A percentile compares a stretch with the other conserved stretches of the same genome.
phyloP scores from a whole-genome alignment of 805 yeast genomes.

The Metschnikowia corniflorae region DNA sequence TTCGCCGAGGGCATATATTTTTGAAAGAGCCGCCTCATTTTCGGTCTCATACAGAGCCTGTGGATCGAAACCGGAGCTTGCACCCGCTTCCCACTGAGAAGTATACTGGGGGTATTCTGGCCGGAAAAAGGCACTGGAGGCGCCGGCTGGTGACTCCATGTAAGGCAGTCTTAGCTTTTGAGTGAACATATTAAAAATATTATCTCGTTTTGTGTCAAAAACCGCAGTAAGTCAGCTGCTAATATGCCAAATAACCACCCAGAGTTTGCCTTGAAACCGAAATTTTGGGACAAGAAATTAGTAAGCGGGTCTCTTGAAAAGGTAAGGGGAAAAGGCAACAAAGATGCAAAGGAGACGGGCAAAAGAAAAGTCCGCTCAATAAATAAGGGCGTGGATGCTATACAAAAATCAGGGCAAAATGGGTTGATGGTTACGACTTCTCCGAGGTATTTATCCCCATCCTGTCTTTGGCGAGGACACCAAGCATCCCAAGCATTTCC shows the following conservation, averaged over 20 bases:
- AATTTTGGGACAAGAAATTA: too few species aligned
- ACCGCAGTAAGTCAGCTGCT: too few species aligned
- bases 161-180: slow-evolving; percentile 11
- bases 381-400: too few species aligned
- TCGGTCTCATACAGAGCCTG: slow-evolving; percentile 5
- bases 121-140: slow-evolving; percentile 7
- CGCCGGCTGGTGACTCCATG: slow-evolving; percentile 9
- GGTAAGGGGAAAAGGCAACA: too few species aligned
- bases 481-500: slow-evolving; percentile 11
- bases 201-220: too few species aligned
- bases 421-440: slow-evolving; percentile 3
- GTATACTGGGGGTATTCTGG: slow-evolving; percentile 8
- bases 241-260: too few species aligned
- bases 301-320: too few species aligned
- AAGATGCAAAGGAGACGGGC: too few species aligned
- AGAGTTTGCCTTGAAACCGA: too few species aligned
- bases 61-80: slow-evolving; percentile 1
- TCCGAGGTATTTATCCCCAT: slow-evolving; percentile 9
- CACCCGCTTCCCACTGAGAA: slow-evolving; percentile 4
- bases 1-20: slow-evolving; percentile 4
- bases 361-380: too few species aligned
- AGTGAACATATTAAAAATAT: slow-evolving; percentile 9
- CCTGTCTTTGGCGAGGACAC: too few species aligned
- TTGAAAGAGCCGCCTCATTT: slow-evolving; percentile 8
- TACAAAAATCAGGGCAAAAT: slow-evolving; percentile 1